These are phyloP conservation scores for Epichloe brachyelytri DNA, from an alignment of 2,329 filamentous ascomycete species.

Conservation along the genomic window DNA sequence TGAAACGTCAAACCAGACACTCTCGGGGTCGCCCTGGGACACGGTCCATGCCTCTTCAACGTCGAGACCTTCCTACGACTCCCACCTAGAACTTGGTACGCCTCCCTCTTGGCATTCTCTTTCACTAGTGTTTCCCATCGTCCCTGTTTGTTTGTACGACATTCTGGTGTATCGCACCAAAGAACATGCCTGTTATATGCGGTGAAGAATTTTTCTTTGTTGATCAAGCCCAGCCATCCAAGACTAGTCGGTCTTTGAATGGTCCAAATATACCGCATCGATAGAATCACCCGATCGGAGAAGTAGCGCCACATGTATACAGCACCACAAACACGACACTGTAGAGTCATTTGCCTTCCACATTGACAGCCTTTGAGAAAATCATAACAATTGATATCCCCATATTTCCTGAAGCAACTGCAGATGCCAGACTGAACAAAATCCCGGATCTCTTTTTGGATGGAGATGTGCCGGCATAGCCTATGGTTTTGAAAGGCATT, in stretches of 20 bases:
- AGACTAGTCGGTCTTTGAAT: not conserved
- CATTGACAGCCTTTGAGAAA: not conserved
- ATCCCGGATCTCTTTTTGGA: not conserved
- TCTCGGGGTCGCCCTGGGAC: not conserved
- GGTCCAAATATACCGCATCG: not conserved
- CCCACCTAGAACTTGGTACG: not conserved
- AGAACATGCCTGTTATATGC: not conserved
- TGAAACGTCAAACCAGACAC: not conserved
- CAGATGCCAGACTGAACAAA: not conserved
- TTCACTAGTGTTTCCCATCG: constrained; percentile 2
- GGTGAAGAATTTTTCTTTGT: not conserved
- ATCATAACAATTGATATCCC: accelerated
- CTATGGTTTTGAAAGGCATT: not conserved
- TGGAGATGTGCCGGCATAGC: constrained; percentile 1
- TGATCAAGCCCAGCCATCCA: not conserved
- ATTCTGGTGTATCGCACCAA: not conserved
- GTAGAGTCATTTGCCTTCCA: not conserved
- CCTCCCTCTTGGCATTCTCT: not conserved
- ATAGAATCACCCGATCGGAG: not conserved
- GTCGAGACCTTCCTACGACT: not conserved
- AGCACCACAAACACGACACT: constrained; percentile 2
- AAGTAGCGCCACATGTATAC: not conserved
- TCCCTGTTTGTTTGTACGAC: not conserved
- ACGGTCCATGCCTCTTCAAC: not conserved
- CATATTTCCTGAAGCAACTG: not conserved